Evolutionary conservation across 768 basidiomycete species (phyloP).

Genomic region (Xerocomus spinulosus): DNA sequence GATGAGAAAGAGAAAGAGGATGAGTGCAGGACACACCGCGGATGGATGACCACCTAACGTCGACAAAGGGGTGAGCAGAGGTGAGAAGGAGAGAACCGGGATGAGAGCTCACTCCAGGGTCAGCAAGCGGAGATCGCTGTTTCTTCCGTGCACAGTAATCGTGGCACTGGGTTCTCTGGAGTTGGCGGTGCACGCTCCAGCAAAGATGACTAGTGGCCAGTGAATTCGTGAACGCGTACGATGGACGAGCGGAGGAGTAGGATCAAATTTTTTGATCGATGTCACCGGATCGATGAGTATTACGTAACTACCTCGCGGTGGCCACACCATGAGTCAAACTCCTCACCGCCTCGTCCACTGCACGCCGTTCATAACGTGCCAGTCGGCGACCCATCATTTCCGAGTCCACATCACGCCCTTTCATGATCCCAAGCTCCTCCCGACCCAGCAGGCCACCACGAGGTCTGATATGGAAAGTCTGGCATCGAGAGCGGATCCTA

Average conservation of each 20-base stretch:
- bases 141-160: constrained; percentile 75
- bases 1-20: constrained; percentile 10
- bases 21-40: constrained; percentile 49
- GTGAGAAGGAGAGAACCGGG: constrained; percentile 13
- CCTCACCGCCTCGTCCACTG: too few species aligned
- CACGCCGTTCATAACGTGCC: constrained; percentile 13
- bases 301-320: constrained; percentile 17
- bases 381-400: constrained; percentile 19
- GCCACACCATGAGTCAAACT: too few species aligned
- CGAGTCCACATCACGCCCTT: constrained; percentile 10
- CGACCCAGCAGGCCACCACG: constrained; percentile 18
- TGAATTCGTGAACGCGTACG: too few species aligned
- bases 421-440: too few species aligned
- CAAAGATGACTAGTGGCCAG: too few species aligned
- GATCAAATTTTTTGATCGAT: constrained; percentile 19
- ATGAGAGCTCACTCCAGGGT: constrained; percentile 61
- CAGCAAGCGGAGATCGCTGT: constrained; percentile 77
- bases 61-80: constrained; percentile 14
- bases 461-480: constrained; percentile 27
- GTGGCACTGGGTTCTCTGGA: constrained; percentile 43
- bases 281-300: constrained; percentile 8
- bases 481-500: constrained; percentile 26
- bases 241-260: constrained; percentile 18
- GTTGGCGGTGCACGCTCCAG: too few species aligned
- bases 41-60: constrained; percentile 69